A percentile compares a stretch with the other conserved stretches of the same genome.
Conservation (phyloP, 2,329 filamentous ascomycete genomes). For the Cladophialophora chaetospira region DNA sequence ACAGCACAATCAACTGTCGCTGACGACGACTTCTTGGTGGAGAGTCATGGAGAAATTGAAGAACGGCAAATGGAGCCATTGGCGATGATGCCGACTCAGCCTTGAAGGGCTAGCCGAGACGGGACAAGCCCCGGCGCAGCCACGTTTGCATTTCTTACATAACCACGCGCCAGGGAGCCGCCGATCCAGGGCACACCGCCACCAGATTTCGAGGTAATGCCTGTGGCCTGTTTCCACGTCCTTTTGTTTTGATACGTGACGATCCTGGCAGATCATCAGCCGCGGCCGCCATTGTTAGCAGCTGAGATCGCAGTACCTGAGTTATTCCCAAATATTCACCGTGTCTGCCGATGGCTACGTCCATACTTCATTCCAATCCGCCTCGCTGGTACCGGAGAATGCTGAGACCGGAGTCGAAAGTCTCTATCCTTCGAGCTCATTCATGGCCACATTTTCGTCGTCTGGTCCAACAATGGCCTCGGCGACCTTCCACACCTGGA, state of each 20-base stretch:
- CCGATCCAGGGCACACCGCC: no score
- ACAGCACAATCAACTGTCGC: not conserved
- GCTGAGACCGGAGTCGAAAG: not conserved
- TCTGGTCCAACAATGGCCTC: conserved; percentile 74
- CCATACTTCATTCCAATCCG: not conserved
- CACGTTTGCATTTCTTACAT: not conserved
- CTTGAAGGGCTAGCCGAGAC: not conserved
- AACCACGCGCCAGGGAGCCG: no score
- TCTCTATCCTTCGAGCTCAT: conserved; percentile 65
- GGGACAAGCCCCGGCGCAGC: not conserved
- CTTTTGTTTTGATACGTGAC: no score
- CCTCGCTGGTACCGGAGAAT: not conserved
- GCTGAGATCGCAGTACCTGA: no score
- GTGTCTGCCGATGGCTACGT: not conserved
- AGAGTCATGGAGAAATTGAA: not conserved
- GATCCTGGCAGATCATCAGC: no score
- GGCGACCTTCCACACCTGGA: conserved; percentile 91
- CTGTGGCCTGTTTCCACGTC: no score
- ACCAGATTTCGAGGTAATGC: no score
- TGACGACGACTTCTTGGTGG: not conserved
- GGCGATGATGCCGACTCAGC: not conserved
- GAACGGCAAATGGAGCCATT: not conserved
- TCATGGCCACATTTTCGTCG: conserved; percentile 71
- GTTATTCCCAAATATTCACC: not conserved
- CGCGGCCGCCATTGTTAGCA: no score